Evolutionary conservation across 2,329 filamentous ascomycete species (phyloP).

Genomic region (Pezizomycotina sp.): DNA sequence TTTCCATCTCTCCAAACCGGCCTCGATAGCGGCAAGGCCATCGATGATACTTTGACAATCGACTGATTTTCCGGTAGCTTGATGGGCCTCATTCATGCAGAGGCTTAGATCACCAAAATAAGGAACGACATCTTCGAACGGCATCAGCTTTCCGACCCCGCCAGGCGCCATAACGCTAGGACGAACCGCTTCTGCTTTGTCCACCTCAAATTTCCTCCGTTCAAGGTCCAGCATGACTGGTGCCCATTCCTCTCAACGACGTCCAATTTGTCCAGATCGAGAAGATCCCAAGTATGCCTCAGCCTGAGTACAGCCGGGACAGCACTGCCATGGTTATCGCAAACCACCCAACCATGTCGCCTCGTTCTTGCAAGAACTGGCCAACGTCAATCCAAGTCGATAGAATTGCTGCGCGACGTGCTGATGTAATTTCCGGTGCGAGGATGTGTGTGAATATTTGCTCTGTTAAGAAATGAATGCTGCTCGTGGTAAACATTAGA

Average conservation of each 20-base stretch:
- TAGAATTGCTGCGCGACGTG: constrained; percentile 23
- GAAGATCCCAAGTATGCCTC: constrained; percentile 25
- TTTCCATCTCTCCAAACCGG: constrained; percentile 22
- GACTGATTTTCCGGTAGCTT: constrained; percentile 22
- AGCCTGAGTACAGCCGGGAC: constrained; percentile 25
- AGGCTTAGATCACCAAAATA: constrained; percentile 26
- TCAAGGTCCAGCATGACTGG: constrained; percentile 24
- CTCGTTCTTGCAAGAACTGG: constrained; percentile 21
- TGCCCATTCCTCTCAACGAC: constrained; percentile 22
- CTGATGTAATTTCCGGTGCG: constrained; percentile 22
- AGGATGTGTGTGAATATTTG: constrained; percentile 25
- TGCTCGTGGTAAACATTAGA: constrained; percentile 25
- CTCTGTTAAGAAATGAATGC: constrained; percentile 25
- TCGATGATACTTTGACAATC: constrained; percentile 23
- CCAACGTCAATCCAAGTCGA: constrained; percentile 25
- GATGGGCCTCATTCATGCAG: constrained; percentile 24
- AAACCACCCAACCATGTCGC: constrained; percentile 26
- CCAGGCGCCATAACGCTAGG: constrained; percentile 24
- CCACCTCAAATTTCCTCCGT: constrained; percentile 23
- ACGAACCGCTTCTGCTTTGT: constrained; percentile 20
- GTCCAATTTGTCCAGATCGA: constrained; percentile 21
- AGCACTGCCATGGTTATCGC: constrained; percentile 26
- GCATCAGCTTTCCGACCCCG: constrained; percentile 20
- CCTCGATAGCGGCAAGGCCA: constrained; percentile 21
- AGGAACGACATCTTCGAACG: constrained; percentile 24